These are phyloP conservation scores for Rheum nobile DNA, from an alignment of 148 eudicot species.

Conservation along the genomic window DNA sequence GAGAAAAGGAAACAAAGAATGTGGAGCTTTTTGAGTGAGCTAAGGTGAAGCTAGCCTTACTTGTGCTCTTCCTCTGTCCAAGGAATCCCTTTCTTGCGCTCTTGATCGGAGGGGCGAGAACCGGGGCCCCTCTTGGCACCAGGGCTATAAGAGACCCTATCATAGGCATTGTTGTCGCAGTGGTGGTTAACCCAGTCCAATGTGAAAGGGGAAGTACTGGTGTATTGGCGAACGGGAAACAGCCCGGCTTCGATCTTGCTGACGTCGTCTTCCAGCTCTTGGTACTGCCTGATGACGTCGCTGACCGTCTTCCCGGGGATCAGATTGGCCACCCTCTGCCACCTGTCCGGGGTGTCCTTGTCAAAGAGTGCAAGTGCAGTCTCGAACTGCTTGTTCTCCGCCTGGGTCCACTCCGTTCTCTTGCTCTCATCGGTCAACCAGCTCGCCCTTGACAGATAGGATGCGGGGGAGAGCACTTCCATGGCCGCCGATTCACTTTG, in stretches of 20 bases:
- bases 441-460: constrained; percentile 19
- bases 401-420: constrained; percentile 45
- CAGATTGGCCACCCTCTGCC: constrained; percentile 74
- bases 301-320: constrained; percentile 78
- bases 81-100: constrained; percentile 96
- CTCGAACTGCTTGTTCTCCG: constrained; percentile 86
- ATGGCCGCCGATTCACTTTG: constrained; percentile 9
- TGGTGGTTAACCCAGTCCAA: constrained; percentile 58
- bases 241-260: constrained; percentile 77
- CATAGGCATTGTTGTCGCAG: constrained; percentile 24
- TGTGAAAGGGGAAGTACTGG: constrained; percentile 45
- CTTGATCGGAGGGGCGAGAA: constrained; percentile 47
- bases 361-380: constrained; percentile 73
- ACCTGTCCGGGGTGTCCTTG: constrained; percentile 75
- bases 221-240: constrained; percentile 30
- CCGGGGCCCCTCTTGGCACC: constrained; percentile 43
- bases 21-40: too few relatives aligned
- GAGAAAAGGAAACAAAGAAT: too few relatives aligned
- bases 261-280: constrained; percentile 74
- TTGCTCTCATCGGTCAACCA: constrained; percentile 31
- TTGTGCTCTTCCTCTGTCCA: constrained; percentile 99
- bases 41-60: constrained; percentile 38
- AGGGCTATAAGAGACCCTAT: constrained; percentile 23
- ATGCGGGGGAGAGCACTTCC: constrained; percentile 54
- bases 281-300: constrained; percentile 79